These are phyloP conservation scores for Irpex sp. DNA, from an alignment of 1,284 basidiomycete species.

Conservation along the genomic window DNA sequence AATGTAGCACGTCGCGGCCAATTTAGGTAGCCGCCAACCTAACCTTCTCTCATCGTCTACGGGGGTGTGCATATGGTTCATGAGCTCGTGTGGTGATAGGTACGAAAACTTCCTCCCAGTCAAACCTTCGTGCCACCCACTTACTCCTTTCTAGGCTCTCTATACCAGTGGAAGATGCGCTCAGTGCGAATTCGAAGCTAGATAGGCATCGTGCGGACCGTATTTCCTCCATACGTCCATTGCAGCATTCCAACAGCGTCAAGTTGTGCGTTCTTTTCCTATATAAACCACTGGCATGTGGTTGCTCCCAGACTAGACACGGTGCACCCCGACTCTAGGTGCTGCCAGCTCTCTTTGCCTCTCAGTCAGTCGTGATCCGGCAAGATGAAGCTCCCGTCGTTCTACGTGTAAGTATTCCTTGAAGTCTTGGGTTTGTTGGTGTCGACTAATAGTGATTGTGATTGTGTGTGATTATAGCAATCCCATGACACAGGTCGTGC, in stretches of 20 bases:
- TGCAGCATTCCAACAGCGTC: neutral
- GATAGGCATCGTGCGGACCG: neutral
- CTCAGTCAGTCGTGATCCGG: neutral
- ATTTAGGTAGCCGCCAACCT: neutral
- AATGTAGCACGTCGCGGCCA: neutral
- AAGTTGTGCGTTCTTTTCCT: neutral
- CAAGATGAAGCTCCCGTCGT: conserved; percentile 17
- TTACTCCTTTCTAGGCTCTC: neutral
- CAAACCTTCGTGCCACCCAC: neutral
- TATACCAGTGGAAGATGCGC: neutral
- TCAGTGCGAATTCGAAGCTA: neutral
- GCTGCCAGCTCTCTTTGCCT: neutral
- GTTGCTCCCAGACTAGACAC: neutral
- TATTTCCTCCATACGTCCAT: neutral
- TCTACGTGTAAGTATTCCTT: conserved; percentile 24
- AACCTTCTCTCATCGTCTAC: neutral
- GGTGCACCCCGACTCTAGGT: neutral
- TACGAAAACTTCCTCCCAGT: neutral
- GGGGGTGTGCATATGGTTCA: neutral
- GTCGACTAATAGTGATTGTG: neutral
- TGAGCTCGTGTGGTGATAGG: neutral
- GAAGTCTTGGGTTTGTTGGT: neutral
- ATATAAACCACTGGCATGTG: conserved; percentile 9
- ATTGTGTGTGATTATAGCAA: conserved; percentile 16
- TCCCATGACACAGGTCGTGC: conserved; percentile 37